Base-by-base conservation (phyloP, 2,329 filamentous ascomycete genomes). In the Pseudocercospora pini-densiflorae region DNA sequence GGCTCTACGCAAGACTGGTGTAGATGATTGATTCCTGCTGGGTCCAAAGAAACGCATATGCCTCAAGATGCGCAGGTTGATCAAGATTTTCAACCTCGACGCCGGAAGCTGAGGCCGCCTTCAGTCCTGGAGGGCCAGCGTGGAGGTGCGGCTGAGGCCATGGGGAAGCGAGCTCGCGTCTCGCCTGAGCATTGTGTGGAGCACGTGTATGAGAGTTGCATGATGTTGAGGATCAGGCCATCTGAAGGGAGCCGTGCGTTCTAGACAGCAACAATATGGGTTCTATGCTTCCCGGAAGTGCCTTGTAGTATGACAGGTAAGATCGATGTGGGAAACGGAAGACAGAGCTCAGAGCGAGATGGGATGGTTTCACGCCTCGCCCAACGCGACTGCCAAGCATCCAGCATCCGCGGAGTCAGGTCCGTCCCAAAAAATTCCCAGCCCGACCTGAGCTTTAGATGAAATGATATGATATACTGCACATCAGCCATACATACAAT, bases 391-490 rank as follows among this genome's bases (percentile, higher is more conserved):
- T 16, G 36, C 40, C 51, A 27, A 27, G 21, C 24, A 5, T 27
- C 49, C 19, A 31, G 51, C 51, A 55, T 29, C 16, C 8, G 23
- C 49, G 51, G 51, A 55, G 7, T 31, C 16, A 27, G n/a, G 23
- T 55, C 51, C 51, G 51, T 55, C 51, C 47, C 51, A 33, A 27
- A 55, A 55, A 55, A 31, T 55, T 55, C 27, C 51, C 24, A 12
- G 47, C 14, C 47, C 51, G 3, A 55, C 8, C 51, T 33, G 21
- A n/a, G 31, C 51, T 29, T 8, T 16, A 27, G 5, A 27, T 14
- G 47, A 16, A 8, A 8, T 12, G n/a, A n/a, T n/a, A n/a, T n/a
- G n/a, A 24, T 29, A 9, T 19, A 55, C 27, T 29, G 16, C 51
- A n/a, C 24, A 51, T 27, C 7, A 23, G 47, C 51, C 27, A 31